Percentiles rank a stretch among this genome's conserved stretches.
phyloP scores from a whole-genome alignment of 2,329 filamentous ascomycete species.

The Mycocentrospora acerina region DNA sequence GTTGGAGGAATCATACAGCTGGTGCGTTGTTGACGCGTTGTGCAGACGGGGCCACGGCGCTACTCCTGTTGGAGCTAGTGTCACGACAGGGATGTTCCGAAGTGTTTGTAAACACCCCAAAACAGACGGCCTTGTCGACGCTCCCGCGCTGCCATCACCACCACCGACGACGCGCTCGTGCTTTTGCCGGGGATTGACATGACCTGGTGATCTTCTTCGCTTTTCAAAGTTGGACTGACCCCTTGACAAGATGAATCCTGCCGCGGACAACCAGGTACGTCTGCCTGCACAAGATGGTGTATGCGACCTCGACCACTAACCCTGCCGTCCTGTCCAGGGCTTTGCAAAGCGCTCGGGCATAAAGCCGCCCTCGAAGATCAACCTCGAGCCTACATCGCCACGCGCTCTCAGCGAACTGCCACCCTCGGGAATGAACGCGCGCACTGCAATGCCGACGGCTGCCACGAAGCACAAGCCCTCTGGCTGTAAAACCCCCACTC shows the following conservation, averaged over 20 bases:
- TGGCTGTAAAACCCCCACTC: constrained; percentile 43
- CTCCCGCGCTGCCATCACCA: constrained; percentile 12
- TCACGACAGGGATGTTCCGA: constrained; percentile 4
- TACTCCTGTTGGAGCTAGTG: not conserved
- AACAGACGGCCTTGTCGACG: not conserved
- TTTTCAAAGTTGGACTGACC: constrained; percentile 8
- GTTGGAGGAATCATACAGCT: no score
- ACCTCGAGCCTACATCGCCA: constrained; percentile 24
- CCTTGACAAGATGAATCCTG: constrained; percentile 19
- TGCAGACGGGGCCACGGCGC: not conserved
- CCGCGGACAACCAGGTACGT: constrained; percentile 36
- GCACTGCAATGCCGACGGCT: constrained; percentile 49
- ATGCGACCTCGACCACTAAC: constrained; percentile 16
- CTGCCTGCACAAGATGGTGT: not conserved
- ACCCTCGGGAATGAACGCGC: constrained; percentile 56
- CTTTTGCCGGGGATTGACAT: constrained; percentile 19
- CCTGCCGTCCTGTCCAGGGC: constrained; percentile 15
- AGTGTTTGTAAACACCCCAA: constrained; percentile 4
- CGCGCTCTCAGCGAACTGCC: constrained; percentile 53
- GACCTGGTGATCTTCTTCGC: constrained; percentile 22
- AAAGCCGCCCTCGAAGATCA: constrained; percentile 29
- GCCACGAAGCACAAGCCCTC: constrained; percentile 55
- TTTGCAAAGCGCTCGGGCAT: constrained; percentile 33
- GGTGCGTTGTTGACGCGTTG: no score
- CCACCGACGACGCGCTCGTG: constrained; percentile 16